Base-by-base conservation (phyloP, 2,329 filamentous ascomycete genomes). In the Escovopsis weberi region DNA sequence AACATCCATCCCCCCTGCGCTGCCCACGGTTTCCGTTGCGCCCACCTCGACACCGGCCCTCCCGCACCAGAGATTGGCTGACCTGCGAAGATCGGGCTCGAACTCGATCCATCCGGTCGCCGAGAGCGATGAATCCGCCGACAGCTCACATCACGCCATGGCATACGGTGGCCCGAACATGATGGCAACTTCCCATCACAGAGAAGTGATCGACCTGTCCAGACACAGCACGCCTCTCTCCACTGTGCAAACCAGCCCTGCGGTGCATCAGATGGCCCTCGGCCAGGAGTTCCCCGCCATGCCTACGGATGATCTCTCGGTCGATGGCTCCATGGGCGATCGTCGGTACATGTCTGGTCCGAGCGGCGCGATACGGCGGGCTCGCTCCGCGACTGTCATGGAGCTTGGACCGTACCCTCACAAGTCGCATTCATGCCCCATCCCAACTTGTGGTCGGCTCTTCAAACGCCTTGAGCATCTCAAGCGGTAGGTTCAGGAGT, bases 391-490 rank as follows among this genome's bases (percentile, higher is more conserved):
- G 41, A 96, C 91, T 4, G 84, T 93, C 63, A 93, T 93, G 82
- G 91, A 98, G 63, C 76, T 95, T 49, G 87, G 86, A 30, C 91
- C 93, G 12, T 96, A 96, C 60, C 87, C 91, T 41, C 86, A 94
- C 59, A 98, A 98, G 66, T 94, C 88, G 35, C 91, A 98, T 65
- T 96, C 89, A 2, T 98, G 91, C 69, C 91, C 91, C n/a, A 98
- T 98, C 56, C 91, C 91, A 26, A 93, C 89, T 43, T 98, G 91
- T 61, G 91, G 91, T 43, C 82, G 91, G 57, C 76, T 95, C 48
- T 98, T 98, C 76, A 98, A 98, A 80, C 82, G 91, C 65, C 78
- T 98, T 70, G 91, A 98, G 70, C 91, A 98, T 69, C 79, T 98
- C 59, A 98, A 98, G 76, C 81, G 89, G 86, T 94, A 85, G 71